Percentiles rank a stretch among this genome's conserved stretches.
Evolutionary conservation across 257 asterid species (phyloP).

Genomic region (Gentiana straminea): DNA sequence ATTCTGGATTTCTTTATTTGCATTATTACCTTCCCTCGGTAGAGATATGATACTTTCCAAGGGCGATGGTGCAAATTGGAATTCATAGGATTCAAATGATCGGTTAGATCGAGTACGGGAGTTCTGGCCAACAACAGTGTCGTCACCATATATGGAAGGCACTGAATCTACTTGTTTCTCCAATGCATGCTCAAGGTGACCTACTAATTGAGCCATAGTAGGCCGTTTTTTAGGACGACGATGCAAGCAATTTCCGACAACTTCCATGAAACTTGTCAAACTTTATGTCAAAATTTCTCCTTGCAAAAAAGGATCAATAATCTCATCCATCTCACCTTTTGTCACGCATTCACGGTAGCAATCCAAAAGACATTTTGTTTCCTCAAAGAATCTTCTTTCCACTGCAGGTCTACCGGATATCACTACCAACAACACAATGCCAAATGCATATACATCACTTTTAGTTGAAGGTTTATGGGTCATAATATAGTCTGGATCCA

Average conservation of each 20-base stretch:
- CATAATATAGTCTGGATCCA: slow-evolving; percentile 12
- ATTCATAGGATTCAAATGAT: neutral
- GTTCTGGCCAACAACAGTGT: neutral
- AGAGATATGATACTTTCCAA: neutral
- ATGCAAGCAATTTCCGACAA: slow-evolving; percentile 7
- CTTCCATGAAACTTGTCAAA: slow-evolving; percentile 3
- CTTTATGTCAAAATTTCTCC: neutral
- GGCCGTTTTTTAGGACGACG: slow-evolving; percentile 14
- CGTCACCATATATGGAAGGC: neutral
- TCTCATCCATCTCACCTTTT: neutral
- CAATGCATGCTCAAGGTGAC: slow-evolving; percentile 15
- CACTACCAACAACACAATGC: slow-evolving; percentile 12
- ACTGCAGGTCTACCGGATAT: slow-evolving; percentile 12
- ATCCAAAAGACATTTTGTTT: neutral
- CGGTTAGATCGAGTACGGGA: neutral
- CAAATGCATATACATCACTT: slow-evolving; percentile 17
- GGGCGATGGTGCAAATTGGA: no score
- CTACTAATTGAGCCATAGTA: slow-evolving; percentile 16
- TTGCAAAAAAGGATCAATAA: slow-evolving; percentile 4
- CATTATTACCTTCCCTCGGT: neutral
- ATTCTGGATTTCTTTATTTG: neutral
- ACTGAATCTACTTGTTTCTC: neutral
- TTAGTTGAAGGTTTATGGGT: slow-evolving; percentile 6
- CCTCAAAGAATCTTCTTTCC: slow-evolving; percentile 1
- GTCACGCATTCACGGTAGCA: slow-evolving; percentile 6